phyloP scores from a whole-genome alignment of 257 asterid genomes.

The Parsonsia alboflavescens region DNA sequence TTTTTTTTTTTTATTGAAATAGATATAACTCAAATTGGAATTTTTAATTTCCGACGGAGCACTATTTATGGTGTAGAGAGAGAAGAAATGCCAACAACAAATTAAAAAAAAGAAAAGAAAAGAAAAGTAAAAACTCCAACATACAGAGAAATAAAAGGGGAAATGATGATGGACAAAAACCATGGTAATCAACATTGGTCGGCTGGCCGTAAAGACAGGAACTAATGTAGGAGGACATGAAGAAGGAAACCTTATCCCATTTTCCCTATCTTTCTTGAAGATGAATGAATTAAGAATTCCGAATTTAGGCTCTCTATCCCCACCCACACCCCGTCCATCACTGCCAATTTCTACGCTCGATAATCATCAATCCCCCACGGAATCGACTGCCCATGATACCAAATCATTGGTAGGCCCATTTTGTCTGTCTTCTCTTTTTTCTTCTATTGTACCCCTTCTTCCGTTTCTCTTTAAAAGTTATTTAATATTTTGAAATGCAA shows the following conservation, averaged over 20 bases:
- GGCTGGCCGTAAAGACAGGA: slow-evolving; percentile 39
- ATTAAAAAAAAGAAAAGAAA: neutral
- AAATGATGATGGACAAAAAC: slow-evolving; percentile 9
- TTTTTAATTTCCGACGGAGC: no score
- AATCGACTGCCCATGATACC: slow-evolving; percentile 36
- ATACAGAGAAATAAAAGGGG: neutral
- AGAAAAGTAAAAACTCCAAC: slow-evolving; percentile 1
- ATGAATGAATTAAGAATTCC: neutral
- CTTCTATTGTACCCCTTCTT: no score
- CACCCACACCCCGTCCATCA: slow-evolving; percentile 11
- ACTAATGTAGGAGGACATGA: slow-evolving; percentile 16
- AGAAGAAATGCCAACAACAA: neutral
- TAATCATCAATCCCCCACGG: slow-evolving; percentile 34
- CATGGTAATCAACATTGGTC: slow-evolving; percentile 28
- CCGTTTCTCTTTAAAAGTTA: no score
- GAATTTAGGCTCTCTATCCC: neutral
- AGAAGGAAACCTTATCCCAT: slow-evolving; percentile 17
- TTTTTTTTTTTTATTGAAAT: no score
- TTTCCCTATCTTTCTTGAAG: neutral
- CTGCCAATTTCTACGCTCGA: slow-evolving; percentile 38
- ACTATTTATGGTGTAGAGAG: neutral
- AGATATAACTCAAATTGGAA: no score
- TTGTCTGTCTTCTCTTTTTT: slow-evolving; percentile 4
- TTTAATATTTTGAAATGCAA: no score
- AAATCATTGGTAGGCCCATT: slow-evolving; percentile 40